A percentile compares a stretch with the other conserved stretches of the same genome.
These are phyloP conservation scores for Solanum ossicruentum DNA, from an alignment of 257 asterid species.

Conservation along the genomic window DNA sequence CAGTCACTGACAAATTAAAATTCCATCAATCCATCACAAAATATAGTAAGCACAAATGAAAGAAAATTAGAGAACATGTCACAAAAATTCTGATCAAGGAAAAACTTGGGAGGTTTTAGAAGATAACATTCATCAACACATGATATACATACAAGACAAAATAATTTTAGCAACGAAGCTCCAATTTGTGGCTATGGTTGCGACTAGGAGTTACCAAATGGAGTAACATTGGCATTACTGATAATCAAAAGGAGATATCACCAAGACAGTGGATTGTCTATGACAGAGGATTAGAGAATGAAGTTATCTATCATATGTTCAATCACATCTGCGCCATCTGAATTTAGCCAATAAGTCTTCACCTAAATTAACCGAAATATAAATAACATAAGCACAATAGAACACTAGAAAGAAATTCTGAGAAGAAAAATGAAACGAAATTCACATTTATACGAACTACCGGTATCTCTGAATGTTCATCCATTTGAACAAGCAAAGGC, in stretches of 20 bases:
- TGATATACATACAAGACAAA: not conserved
- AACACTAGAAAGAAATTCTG: not conserved
- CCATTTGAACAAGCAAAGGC: not conserved
- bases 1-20: not conserved
- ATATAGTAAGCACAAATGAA: not conserved
- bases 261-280: not conserved
- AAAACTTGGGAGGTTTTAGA: not conserved
- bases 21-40: not conserved
- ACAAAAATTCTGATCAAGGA: not conserved
- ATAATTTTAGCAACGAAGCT: not conserved
- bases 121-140: not conserved
- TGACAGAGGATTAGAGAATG: slow-evolving; percentile 23
- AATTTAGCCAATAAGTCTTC: slow-evolving; percentile 79
- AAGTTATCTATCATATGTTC: slow-evolving; percentile 80
- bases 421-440: not conserved
- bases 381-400: not conserved
- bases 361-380: slow-evolving; percentile 27
- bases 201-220: not conserved
- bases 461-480: not conserved
- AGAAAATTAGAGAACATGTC: not conserved
- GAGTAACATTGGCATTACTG: not conserved
- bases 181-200: not conserved
- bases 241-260: not conserved
- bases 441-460: not conserved
- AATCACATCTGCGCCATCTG: slow-evolving; percentile 86